These are phyloP conservation scores for Zygosaccharomyces lentus DNA, from an alignment of 805 yeast genomes.

Conservation along the genomic window DNA sequence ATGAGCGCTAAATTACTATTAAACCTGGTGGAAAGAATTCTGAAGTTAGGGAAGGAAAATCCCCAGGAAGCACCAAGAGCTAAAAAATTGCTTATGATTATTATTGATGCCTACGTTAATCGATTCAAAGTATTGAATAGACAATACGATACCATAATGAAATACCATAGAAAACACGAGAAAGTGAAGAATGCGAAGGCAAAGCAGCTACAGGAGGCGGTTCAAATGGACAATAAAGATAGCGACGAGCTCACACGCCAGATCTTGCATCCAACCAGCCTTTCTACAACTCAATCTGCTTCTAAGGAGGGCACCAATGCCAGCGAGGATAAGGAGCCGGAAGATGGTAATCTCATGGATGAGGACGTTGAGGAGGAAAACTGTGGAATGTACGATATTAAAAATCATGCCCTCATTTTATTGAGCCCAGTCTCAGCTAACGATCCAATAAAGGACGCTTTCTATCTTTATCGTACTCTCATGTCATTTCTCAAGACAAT, in stretches of 20 bases:
- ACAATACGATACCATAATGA: constrained; percentile 61
- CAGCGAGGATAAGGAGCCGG: constrained; percentile 14
- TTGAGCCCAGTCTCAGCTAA: constrained; percentile 44
- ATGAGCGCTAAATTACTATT: constrained; percentile 91
- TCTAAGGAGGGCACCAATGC: constrained; percentile 31
- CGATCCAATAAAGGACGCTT: constrained; percentile 81
- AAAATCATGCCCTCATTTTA: constrained; percentile 53
- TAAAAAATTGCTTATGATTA: constrained; percentile 71
- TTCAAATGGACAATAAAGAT: constrained; percentile 35
- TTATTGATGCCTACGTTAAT: constrained; percentile 82
- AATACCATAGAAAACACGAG: constrained; percentile 53
- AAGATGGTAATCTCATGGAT: constrained; percentile 10
- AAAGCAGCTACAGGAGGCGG: constrained; percentile 36
- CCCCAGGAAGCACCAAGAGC: constrained; percentile 65
- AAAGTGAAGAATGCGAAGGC: constrained; percentile 42
- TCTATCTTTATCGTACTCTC: constrained; percentile 79
- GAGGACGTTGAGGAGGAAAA: constrained; percentile 20
- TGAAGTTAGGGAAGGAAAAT: constrained; percentile 58
- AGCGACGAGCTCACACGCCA: constrained; percentile 38
- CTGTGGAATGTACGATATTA: constrained; percentile 44
- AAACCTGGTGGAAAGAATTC: constrained; percentile 83
- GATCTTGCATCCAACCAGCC: constrained; percentile 27
- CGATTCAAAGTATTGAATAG: constrained; percentile 73
- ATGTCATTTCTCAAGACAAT: constrained; percentile 88
- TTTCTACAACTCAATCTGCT: constrained; percentile 10